Evolutionary conservation across 495 filamentous ascomycete genomes (phyloP).

Genomic region (Extremus antarcticus): DNA sequence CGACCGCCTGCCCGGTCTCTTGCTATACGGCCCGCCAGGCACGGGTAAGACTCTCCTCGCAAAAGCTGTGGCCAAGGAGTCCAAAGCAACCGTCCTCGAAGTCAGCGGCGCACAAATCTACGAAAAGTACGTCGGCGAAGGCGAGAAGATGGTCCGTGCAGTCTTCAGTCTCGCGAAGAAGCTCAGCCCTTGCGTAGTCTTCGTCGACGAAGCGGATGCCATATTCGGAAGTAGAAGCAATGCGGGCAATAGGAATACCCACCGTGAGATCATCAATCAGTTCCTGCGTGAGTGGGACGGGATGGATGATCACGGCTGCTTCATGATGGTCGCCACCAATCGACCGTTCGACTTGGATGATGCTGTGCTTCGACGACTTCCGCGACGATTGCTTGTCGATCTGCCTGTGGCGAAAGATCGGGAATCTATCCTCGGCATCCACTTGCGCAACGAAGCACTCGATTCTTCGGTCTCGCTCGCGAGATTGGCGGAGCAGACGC

Average conservation of each 20-base stretch:
- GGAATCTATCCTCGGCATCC: conserved; percentile 68
- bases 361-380: conserved; percentile 76
- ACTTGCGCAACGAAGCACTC: conserved; percentile 67
- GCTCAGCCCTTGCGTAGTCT: conserved; percentile 84
- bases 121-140: conserved; percentile 93
- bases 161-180: conserved; percentile 88
- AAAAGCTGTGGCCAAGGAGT: conserved; percentile 92
- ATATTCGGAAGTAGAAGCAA: conserved; percentile 67
- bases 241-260: conserved; percentile 46
- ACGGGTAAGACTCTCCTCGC: conserved; percentile 94
- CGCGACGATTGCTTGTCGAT: conserved; percentile 76
- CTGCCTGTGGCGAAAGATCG: conserved; percentile 71
- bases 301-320: conserved; percentile 68
- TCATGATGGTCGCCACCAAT: conserved; percentile 99
- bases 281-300: conserved; percentile 98
- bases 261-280: conserved; percentile 92
- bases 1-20: conserved; percentile 77
- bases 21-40: conserved; percentile 90
- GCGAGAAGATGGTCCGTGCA: conserved; percentile 91
- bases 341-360: conserved; percentile 92
- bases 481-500: conserved; percentile 61
- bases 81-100: conserved; percentile 73
- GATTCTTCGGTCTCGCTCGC: conserved; percentile 58
- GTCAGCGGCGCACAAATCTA: conserved; percentile 70
- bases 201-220: conserved; percentile 94